phyloP scores from a whole-genome alignment of 2,329 filamentous ascomycete genomes.

The Nemania bipapillata region DNA sequence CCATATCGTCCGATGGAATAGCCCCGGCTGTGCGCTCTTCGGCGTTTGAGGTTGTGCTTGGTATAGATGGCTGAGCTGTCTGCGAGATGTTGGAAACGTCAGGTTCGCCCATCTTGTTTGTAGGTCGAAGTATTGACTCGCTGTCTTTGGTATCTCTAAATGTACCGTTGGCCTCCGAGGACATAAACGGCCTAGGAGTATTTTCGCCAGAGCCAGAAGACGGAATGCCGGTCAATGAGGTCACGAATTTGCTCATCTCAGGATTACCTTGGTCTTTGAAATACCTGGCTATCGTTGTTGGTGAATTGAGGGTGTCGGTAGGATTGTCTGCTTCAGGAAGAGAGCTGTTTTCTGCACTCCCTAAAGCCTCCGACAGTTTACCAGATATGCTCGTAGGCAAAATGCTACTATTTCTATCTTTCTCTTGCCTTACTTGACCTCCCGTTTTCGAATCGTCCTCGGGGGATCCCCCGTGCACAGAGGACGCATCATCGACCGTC shows the following conservation, averaged over 20 bases:
- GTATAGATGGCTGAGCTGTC: constrained; percentile 33
- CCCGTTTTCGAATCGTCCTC: constrained; percentile 31
- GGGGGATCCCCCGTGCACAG: constrained; percentile 10
- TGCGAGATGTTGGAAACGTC: constrained; percentile 40
- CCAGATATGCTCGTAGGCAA: constrained; percentile 24
- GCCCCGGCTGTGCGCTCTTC: neutral
- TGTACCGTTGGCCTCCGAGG: constrained; percentile 35
- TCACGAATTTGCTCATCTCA: constrained; percentile 49
- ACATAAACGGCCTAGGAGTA: constrained; percentile 21
- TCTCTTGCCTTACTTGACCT: too few relatives aligned
- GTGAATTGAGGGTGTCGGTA: constrained; percentile 38
- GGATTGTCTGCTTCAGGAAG: constrained; percentile 26
- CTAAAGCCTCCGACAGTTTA: constrained; percentile 28
- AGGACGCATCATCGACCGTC: constrained; percentile 7
- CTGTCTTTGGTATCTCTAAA: constrained; percentile 20
- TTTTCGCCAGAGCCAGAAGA: constrained; percentile 24
- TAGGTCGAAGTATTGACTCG: constrained; percentile 20
- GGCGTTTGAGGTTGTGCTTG: neutral
- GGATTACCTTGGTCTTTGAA: constrained; percentile 46
- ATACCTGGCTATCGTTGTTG: constrained; percentile 45
- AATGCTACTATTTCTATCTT: neutral
- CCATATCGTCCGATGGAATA: neutral
- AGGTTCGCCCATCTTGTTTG: constrained; percentile 39
- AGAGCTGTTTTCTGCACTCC: constrained; percentile 17
- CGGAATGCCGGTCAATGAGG: constrained; percentile 39